Percentiles rank a stretch among this genome's conserved stretches.
phyloP scores from a whole-genome alignment of 805 yeast genomes.

The Yarrowia porcina region DNA sequence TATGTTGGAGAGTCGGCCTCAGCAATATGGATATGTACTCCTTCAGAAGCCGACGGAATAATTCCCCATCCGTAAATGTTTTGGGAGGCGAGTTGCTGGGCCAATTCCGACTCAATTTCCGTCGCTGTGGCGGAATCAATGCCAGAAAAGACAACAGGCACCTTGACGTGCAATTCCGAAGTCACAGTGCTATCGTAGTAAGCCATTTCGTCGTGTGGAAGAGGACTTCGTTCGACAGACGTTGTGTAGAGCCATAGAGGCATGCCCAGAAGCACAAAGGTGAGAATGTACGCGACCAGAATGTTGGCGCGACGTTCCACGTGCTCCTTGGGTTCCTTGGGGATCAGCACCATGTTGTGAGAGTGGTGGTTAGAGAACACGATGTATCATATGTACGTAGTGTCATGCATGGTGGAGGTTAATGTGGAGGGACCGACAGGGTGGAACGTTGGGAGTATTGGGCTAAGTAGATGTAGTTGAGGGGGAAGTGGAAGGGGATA shows the following conservation, averaged over 20 bases:
- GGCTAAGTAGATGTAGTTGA: background rate
- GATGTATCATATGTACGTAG: too few species aligned
- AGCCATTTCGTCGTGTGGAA: slow-evolving; percentile 50
- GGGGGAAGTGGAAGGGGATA: too few species aligned
- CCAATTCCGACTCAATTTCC: slow-evolving; percentile 49
- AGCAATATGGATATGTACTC: slow-evolving; percentile 34
- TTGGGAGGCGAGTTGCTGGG: slow-evolving; percentile 48
- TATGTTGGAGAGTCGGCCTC: slow-evolving; percentile 38
- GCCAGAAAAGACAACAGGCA: slow-evolving; percentile 36
- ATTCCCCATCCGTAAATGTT: slow-evolving; percentile 43
- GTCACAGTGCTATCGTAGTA: slow-evolving; percentile 36
- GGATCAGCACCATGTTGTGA: background rate
- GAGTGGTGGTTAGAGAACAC: background rate
- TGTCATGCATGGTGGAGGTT: background rate
- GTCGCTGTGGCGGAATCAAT: slow-evolving; percentile 54
- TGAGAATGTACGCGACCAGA: slow-evolving; percentile 17
- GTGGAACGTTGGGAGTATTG: background rate
- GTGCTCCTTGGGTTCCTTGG: slow-evolving; percentile 16
- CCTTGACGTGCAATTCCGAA: slow-evolving; percentile 30
- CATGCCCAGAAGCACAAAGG: slow-evolving; percentile 43
- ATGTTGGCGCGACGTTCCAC: slow-evolving; percentile 24
- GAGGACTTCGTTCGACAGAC: slow-evolving; percentile 56
- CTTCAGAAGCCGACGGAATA: slow-evolving; percentile 29
- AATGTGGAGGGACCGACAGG: background rate
- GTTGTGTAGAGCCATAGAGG: slow-evolving; percentile 65